Evolutionary conservation across 352 stramenopile species (phyloP).

Genomic region (Phytophthora cryptogea): DNA sequence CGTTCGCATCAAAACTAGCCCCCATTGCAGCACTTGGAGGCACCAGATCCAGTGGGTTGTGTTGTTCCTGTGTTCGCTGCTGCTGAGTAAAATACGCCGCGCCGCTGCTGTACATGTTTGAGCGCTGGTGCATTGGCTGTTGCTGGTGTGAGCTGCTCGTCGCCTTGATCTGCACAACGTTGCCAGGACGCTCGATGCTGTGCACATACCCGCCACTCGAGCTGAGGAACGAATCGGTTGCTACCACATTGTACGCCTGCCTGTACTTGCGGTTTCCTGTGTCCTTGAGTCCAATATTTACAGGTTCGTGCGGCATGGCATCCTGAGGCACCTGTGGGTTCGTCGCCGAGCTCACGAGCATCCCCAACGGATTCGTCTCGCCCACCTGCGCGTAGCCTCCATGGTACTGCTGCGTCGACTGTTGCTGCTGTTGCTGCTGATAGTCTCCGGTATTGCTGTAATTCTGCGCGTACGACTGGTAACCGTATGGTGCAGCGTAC

Average conservation of each 20-base stretch:
- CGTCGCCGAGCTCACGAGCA: conserved; percentile 62
- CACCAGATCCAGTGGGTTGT: conserved; percentile 32
- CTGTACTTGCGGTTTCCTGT: conserved; percentile 46
- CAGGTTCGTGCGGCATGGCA: conserved; percentile 42
- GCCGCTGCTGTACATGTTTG: conserved; percentile 32
- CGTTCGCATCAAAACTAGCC: conserved; percentile 32
- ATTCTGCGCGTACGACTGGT: conserved; percentile 41
- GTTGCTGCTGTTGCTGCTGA: conserved; percentile 33
- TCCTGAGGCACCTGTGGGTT: conserved; percentile 40
- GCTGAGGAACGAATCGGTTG: conserved; percentile 38
- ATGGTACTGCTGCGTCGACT: conserved; percentile 35
- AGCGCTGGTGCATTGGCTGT: conserved; percentile 40
- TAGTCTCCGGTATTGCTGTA: conserved; percentile 38
- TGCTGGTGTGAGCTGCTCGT: conserved; percentile 38
- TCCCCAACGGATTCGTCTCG: conserved; percentile 48
- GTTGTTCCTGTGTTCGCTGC: conserved; percentile 34
- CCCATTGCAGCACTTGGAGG: conserved; percentile 29
- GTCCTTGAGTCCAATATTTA: conserved; percentile 48
- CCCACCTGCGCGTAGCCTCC: conserved; percentile 32
- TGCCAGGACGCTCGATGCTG: conserved; percentile 39
- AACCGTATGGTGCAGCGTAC: conserved; percentile 38
- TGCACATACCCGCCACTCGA: conserved; percentile 35
- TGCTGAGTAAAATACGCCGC: conserved; percentile 38
- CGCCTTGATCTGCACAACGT: conserved; percentile 52
- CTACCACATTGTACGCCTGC: conserved; percentile 32